Base-by-base conservation (phyloP, 768 basidiomycete genomes). In the Calocera viscosa region DNA sequence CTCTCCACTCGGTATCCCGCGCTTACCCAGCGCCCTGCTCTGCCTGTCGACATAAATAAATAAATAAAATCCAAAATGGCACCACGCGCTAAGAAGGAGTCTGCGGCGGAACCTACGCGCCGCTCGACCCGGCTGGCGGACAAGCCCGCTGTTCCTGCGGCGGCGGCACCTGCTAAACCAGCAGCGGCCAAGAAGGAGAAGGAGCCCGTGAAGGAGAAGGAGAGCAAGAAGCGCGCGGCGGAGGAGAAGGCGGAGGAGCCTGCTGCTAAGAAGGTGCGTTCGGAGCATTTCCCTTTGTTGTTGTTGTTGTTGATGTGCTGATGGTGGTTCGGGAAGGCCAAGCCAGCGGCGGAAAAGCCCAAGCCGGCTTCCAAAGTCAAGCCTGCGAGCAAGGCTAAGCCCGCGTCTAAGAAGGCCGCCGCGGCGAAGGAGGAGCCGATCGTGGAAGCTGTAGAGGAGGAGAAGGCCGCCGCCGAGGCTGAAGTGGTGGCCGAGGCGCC, bases 101-200 rank as follows among this genome's bases (percentile, higher is more conserved):
- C 76, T 35, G 76, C 77, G 47, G 78, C 69, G n/a, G 67, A 75
- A 68, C 34, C 68, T 47, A 63, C 38, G n/a, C 78, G 85, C 68
- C 79, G 86, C 66, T 88, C 86, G 2, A 79, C 80, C 17, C 76
- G 86, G 64, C 81, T 86, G 66, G 82, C 83, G 2, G 74, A 81
- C 5, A 80, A 81, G 67, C 80, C 81, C 38, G 79, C 77, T 66
- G 73, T 75, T n/a, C 75, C 78, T 26, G 76, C 73, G 26, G 47
- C 72, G 33, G 49, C 73, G 17, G 67, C 69, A 26, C 66, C 68
- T 49, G 71, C 72, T 17, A 73, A 73, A 66, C 76, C 79, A 69
- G 74, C 76, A 33, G 74, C 74, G 41, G 75, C 77, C 60, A 84
- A 82, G 73, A 67, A 67, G 33, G 65, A 47, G 28, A 67, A 79